Evolutionary conservation across 2,329 filamentous ascomycete species (phyloP).

Genomic region (Calonectria henricotiae): DNA sequence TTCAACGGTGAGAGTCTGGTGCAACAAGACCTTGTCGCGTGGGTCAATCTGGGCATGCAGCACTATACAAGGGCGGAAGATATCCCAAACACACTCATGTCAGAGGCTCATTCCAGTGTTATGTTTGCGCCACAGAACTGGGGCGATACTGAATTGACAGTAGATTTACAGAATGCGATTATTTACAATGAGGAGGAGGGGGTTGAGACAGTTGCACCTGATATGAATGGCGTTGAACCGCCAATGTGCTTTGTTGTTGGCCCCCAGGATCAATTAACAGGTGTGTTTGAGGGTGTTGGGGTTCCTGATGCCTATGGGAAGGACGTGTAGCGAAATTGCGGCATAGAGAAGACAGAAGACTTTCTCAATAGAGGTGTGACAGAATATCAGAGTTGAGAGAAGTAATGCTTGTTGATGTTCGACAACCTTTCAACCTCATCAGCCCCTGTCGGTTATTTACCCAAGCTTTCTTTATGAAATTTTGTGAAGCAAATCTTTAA

Average conservation of each 20-base stretch:
- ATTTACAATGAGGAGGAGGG: constrained; percentile 40
- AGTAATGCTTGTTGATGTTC: too few species aligned
- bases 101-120: constrained; percentile 61
- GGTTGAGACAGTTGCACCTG: constrained; percentile 28
- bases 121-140: constrained; percentile 61
- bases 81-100: constrained; percentile 67
- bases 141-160: constrained; percentile 38
- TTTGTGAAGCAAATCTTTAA: too few species aligned
- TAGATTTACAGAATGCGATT: constrained; percentile 41
- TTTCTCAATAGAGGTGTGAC: not conserved
- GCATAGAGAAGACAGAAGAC: not conserved
- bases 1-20: constrained; percentile 59
- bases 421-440: too few species aligned
- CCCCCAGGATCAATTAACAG: constrained; percentile 37
- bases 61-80: constrained; percentile 57
- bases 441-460: too few species aligned
- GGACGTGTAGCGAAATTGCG: not conserved
- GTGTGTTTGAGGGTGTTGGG: constrained; percentile 37
- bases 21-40: constrained; percentile 61
- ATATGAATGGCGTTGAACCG: constrained; percentile 41
- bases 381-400: too few species aligned
- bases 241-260: constrained; percentile 35
- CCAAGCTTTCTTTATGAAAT: not conserved
- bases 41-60: constrained; percentile 68
- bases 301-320: constrained; percentile 13